Base-by-base conservation (phyloP, 2,329 filamentous ascomycete genomes). In the Colletotrichum tofieldiae region DNA sequence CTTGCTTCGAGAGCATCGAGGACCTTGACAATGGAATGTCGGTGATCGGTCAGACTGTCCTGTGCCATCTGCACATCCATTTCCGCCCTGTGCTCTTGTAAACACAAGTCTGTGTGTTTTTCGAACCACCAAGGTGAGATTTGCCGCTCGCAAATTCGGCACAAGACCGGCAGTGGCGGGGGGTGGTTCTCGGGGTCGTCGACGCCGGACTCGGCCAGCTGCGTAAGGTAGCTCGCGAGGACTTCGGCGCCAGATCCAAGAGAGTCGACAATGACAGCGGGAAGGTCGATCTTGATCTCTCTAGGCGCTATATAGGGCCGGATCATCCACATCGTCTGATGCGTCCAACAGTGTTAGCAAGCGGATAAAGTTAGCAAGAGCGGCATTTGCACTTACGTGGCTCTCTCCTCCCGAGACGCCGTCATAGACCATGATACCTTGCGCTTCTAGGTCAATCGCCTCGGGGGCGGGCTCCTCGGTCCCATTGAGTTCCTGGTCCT, bases 81-180 rank as follows among this genome's bases (percentile, higher is more conserved):
- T 81, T 99, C 96, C 0, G 96, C 96, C 63, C 93, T 92, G 79
- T 99, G 96, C 80, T 99, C 96, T 80, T 98, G 95, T 67, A 98
- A 86, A 79, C 96, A 99, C 26, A 98, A 86, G 78, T 99, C 97
- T 2, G 96, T 98, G 81, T 99, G 96, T 82, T 98, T 99, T 83
- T 99, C 96, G 77, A 99, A 99, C 97, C 96, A 99, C 96, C 96
- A 99, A 0, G 96, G 95, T 5, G 94, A 94, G 73, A 99, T 98
- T 74, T 98, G 94, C 65, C 96, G 94, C 81, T 99, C 96, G 81
- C 96, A 99, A 67, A 99, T 98, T 64, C 96, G 94, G 82, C 96
- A 99, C 20, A 99, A 89, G 5, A 98, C 93, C 0, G 95, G 94
- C 14, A 91, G 87, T 0, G 96, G 95, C 3, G 94, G 94, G 12